Base-by-base conservation (phyloP, 1,139 yeast genomes). In the Suhomyces maxii region DNA sequence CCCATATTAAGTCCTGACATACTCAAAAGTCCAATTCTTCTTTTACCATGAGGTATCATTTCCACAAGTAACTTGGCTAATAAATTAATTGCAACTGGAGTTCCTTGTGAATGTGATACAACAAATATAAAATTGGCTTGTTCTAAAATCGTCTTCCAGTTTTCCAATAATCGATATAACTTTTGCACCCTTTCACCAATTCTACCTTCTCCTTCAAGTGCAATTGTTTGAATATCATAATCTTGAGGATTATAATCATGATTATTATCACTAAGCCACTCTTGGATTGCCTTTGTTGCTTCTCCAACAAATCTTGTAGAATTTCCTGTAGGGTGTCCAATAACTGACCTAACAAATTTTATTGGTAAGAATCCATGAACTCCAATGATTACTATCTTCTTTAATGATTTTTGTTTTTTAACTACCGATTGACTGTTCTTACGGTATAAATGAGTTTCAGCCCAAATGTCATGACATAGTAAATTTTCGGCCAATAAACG, bases 331-430 rank as follows among this genome's bases (percentile, higher is more conserved):
- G 71, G 55, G 42, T 73, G 78, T 0, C 81, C 82, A 25, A 79
- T 67, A 37, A 76, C 58, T 6, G 48, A 73, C 57, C 53, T 69
- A 11, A 77, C 81, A 59, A 80, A 64, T 50, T 79, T 80, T 28
- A 72, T 70, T 1, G 85, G 84, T 34, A 77, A 65, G 56, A 78
- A 80, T 11, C 79, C 77, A 60, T 80, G 85, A 5, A 79, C 67
- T 2, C 79, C 75, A 31, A 80, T 64, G 1, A 79, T 64, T 2
- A 78, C 70, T 3, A 71, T 75, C 39, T 62, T 69, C 43, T 70
- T 71, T 13, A 61, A 53, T 8, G 46, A 45, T 6, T 46, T 44
- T n/a, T 45, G 45, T 41, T 63, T 63, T 36, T 57, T 55, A 3
- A 43, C 42, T 6, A 64, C 57, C 26, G 56, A 54, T 1, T 46